Evolutionary conservation across 1,139 yeast genomes (phyloP).

Genomic region (Candida labiduridarum): DNA sequence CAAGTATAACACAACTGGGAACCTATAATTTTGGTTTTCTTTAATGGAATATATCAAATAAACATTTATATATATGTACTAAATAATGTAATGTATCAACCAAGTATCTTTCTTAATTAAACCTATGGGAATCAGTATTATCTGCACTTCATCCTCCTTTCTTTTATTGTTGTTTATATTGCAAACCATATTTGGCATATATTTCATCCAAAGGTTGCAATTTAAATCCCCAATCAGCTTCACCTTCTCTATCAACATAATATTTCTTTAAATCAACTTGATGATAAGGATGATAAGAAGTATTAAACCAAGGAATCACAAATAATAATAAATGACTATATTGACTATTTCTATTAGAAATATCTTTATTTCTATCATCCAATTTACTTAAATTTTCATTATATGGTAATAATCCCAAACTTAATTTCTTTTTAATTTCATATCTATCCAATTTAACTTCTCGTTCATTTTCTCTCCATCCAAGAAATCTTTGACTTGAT

Average conservation of each 20-base stretch:
- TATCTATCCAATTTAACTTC: slow-evolving; percentile 76
- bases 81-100: too few species aligned
- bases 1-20: too few species aligned
- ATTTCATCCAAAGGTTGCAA: slow-evolving; percentile 51
- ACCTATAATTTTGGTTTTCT: neutral
- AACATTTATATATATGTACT: too few species aligned
- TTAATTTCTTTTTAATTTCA: slow-evolving; percentile 69
- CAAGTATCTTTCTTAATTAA: too few species aligned
- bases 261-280: slow-evolving; percentile 74
- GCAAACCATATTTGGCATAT: slow-evolving; percentile 43
- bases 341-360: slow-evolving; percentile 80
- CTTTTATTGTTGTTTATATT: slow-evolving; percentile 4
- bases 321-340: slow-evolving; percentile 65
- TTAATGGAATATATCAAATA: neutral
- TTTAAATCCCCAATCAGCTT: slow-evolving; percentile 51
- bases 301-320: slow-evolving; percentile 81
- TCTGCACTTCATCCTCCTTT: too few species aligned
- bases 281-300: slow-evolving; percentile 81
- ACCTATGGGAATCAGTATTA: too few species aligned
- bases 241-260: slow-evolving; percentile 64
- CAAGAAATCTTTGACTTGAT: slow-evolving; percentile 76
- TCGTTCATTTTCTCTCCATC: slow-evolving; percentile 70
- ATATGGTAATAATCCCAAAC: slow-evolving; percentile 70
- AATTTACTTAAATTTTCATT: slow-evolving; percentile 59
- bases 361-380: slow-evolving; percentile 72